Conservation (phyloP, 352 stramenopile species). For the Globisporangium paddicum region DNA sequence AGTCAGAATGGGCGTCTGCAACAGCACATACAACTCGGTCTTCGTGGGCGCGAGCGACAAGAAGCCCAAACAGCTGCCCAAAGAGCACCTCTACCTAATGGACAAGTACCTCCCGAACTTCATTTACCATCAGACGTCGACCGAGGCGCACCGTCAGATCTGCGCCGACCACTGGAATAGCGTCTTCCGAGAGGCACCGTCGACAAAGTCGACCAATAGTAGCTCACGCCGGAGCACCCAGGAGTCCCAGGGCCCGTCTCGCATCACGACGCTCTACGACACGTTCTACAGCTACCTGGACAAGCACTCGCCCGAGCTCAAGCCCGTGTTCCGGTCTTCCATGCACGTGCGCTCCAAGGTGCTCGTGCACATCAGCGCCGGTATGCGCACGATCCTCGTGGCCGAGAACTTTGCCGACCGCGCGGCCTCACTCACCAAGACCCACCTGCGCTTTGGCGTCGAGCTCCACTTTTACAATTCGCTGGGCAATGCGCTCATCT, state of each 20-base stretch:
- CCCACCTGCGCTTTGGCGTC: conserved; percentile 72
- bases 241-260: conserved; percentile 15
- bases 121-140: conserved; percentile 26
- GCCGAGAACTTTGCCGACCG: conserved; percentile 62
- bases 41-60: conserved; percentile 7
- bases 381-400: conserved; percentile 35
- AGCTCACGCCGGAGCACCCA: conserved; percentile 18
- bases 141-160: conserved; percentile 20
- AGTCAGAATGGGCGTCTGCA: conserved; percentile 12
- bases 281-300: conserved; percentile 45
- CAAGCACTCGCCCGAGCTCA: conserved; percentile 36
- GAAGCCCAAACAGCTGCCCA: conserved; percentile 18
- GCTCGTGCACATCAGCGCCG: conserved; percentile 83
- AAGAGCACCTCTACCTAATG: conserved; percentile 24
- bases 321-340: conserved; percentile 41
- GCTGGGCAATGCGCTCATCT: conserved; percentile 83
- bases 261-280: conserved; percentile 35
- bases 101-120: conserved; percentile 38
- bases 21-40: conserved; percentile 17
- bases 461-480: conserved; percentile 85
- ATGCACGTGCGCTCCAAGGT: conserved; percentile 76
- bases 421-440: conserved; percentile 62
- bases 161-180: conserved; percentile 30
- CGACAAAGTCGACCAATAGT: conserved; percentile 5
- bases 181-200: conserved; percentile 27